Conservation (phyloP, 2,329 filamentous ascomycete genomes). For the Alternaria postmessia region DNA sequence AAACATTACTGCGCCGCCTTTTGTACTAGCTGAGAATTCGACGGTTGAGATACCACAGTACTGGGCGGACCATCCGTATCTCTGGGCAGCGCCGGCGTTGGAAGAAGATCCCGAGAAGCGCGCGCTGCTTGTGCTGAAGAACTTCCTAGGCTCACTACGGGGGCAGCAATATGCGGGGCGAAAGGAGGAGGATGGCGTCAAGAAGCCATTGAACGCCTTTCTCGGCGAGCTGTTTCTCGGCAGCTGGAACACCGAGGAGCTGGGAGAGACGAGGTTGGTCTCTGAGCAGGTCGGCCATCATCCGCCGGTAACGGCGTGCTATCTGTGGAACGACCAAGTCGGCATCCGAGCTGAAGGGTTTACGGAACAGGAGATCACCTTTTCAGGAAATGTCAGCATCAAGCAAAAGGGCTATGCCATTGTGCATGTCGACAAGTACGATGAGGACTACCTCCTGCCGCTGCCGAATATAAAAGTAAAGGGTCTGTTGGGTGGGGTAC, state of each 20-base stretch:
- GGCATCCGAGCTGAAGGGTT: conserved; percentile 57
- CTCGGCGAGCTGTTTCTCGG: conserved; percentile 59
- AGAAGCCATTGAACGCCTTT: conserved; percentile 62
- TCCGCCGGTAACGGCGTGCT: conserved; percentile 58
- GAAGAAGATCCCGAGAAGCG: conserved; percentile 52
- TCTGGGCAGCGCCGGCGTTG: conserved; percentile 57
- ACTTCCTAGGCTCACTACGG: conserved; percentile 58
- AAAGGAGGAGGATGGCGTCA: conserved; percentile 54
- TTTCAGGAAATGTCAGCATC: conserved; percentile 55
- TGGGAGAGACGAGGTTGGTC: conserved; percentile 52
- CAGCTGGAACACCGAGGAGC: conserved; percentile 39
- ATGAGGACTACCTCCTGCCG: conserved; percentile 57
- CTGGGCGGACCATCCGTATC: conserved; percentile 56
- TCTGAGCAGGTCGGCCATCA: conserved; percentile 59
- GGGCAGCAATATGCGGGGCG: conserved; percentile 59
- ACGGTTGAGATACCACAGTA: conserved; percentile 58
- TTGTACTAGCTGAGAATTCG: conserved; percentile 55
- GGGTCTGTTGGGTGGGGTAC: conserved; percentile 53
- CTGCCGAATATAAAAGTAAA: conserved; percentile 57
- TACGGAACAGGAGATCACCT: conserved; percentile 58
- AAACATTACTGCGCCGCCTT: conserved; percentile 58
- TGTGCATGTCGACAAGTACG: conserved; percentile 53
- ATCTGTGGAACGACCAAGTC: conserved; percentile 56
- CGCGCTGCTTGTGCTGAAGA: conserved; percentile 58
- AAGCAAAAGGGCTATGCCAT: conserved; percentile 58